Percentiles rank a stretch among this genome's conserved stretches.
phyloP scores from a whole-genome alignment of 768 basidiomycete genomes.

The Naganishia randhawae region DNA sequence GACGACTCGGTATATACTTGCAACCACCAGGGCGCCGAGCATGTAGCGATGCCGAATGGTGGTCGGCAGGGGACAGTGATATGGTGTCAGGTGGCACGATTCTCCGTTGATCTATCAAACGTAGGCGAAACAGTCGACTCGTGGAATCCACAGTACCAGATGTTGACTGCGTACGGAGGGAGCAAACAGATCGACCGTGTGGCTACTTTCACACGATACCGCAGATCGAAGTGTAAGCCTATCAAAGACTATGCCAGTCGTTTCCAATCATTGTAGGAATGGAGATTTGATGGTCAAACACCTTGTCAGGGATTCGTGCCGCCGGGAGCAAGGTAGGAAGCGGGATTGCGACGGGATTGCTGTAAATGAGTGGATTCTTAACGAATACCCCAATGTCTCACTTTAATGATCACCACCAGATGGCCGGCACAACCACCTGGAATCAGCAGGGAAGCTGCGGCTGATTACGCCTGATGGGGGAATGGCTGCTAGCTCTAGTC shows the following conservation, averaged over 20 bases:
- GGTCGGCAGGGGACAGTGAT: background rate
- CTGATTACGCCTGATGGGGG: too few species aligned
- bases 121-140: conserved; percentile 2
- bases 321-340: background rate
- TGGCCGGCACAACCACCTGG: background rate
- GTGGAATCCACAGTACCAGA: background rate
- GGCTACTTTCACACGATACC: background rate
- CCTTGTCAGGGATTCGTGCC: background rate
- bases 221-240: conserved; percentile 6
- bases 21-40: background rate
- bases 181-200: conserved; percentile 1
- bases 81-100: background rate
- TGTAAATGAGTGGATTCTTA: background rate
- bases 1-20: background rate
- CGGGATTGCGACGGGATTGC: background rate
- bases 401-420: background rate
- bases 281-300: background rate
- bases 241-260: background rate
- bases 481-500: too few species aligned
- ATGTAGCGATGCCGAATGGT: background rate
- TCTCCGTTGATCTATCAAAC: background rate
- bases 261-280: background rate
- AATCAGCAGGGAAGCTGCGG: too few species aligned
- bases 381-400: background rate
- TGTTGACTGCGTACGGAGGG: background rate